Conservation (phyloP, 768 basidiomycete genomes). For the Leccinellum luteum region DNA sequence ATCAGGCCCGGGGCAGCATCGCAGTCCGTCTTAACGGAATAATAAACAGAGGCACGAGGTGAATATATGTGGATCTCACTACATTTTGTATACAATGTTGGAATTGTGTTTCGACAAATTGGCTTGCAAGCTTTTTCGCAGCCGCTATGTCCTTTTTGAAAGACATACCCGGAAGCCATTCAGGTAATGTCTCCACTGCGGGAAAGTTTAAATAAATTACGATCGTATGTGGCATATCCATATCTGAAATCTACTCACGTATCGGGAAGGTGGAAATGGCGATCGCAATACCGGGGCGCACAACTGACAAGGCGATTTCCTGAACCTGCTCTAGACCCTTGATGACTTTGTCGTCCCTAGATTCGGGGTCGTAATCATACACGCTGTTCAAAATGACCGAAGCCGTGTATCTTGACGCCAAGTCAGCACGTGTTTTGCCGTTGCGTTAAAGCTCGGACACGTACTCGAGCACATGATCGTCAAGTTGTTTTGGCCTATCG, state of each 20-base stretch:
- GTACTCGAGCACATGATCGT: slow-evolving; percentile 34
- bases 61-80: not conserved
- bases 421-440: not conserved
- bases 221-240: not conserved
- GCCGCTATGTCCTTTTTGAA: slow-evolving; percentile 5
- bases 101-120: slow-evolving; percentile 7
- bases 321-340: not conserved
- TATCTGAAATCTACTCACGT: slow-evolving; percentile 6
- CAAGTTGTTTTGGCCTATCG: slow-evolving; percentile 30
- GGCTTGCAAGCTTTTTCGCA: not conserved
- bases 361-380: slow-evolving; percentile 16
- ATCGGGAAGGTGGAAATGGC: slow-evolving; percentile 1
- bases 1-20: slow-evolving; percentile 3
- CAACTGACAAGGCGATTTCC: not conserved
- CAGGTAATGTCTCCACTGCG: not conserved
- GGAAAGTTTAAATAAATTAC: not conserved
- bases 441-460: not conserved
- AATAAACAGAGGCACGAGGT: not conserved
- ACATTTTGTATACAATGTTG: slow-evolving; percentile 1
- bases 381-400: slow-evolving; percentile 14
- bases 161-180: slow-evolving; percentile 16
- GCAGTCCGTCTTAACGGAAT: not conserved
- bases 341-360: slow-evolving; percentile 6
- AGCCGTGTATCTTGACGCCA: slow-evolving; percentile 7
- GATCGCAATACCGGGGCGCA: not conserved